Evolutionary conservation across 768 basidiomycete genomes (phyloP).

Genomic region (Mycena maculata): DNA sequence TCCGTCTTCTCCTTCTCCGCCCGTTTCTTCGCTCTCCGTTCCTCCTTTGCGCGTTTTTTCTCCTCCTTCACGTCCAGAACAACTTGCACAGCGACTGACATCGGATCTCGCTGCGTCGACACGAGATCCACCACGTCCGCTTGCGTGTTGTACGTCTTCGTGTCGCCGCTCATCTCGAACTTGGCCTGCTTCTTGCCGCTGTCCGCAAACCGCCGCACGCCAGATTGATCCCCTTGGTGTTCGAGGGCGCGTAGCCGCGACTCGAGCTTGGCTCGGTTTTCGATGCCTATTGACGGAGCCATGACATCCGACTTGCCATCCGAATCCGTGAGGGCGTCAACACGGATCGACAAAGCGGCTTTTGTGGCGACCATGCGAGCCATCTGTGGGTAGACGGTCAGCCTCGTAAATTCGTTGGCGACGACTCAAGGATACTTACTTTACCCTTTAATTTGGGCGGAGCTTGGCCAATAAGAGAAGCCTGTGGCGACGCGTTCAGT

Average conservation of each 20-base stretch:
- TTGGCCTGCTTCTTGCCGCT: constrained; percentile 76
- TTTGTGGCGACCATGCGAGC: constrained; percentile 99
- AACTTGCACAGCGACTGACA: constrained; percentile 78
- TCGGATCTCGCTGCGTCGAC: constrained; percentile 86
- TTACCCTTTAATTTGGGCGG: constrained; percentile 99
- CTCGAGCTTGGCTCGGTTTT: constrained; percentile 95
- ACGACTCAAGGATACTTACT: constrained; percentile 50
- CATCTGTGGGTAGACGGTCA: constrained; percentile 68
- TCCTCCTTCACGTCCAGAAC: constrained; percentile 89
- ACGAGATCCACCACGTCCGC: constrained; percentile 88
- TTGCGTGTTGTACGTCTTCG: constrained; percentile 86
- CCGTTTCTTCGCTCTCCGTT: constrained; percentile 76
- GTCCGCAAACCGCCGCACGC: constrained; percentile 73
- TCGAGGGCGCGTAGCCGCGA: constrained; percentile 92
- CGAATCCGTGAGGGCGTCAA: constrained; percentile 93
- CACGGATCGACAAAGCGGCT: constrained; percentile 95
- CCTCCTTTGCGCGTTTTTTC: constrained; percentile 85
- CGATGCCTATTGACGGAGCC: constrained; percentile 90
- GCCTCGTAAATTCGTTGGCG: background rate
- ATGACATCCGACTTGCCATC: constrained; percentile 88
- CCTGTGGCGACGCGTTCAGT: constrained; percentile 55
- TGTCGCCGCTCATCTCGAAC: constrained; percentile 85
- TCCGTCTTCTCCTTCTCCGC: constrained; percentile 58
- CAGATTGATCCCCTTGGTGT: constrained; percentile 78
- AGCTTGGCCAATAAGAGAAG: constrained; percentile 96